These are phyloP conservation scores for Serendipita indica DNA, from an alignment of 768 basidiomycete genomes.

Conservation along the genomic window DNA sequence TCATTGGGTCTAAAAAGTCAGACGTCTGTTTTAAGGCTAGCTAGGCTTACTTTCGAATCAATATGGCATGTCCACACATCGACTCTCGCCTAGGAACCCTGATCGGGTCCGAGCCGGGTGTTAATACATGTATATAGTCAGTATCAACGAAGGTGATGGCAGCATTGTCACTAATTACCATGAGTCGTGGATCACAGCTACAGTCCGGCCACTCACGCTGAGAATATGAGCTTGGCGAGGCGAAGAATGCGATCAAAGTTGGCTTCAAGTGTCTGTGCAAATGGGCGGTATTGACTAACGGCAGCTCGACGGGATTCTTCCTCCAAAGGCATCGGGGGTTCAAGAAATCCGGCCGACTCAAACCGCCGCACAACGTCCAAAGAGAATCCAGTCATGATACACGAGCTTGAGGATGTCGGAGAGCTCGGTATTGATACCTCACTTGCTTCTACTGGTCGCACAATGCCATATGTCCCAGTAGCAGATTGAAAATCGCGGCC, in stretches of 20 bases:
- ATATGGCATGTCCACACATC: constrained; percentile 68
- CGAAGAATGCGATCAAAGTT: not conserved
- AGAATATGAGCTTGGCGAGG: not conserved
- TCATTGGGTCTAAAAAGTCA: constrained; percentile 39
- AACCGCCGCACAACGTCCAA: too few species aligned
- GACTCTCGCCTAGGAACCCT: constrained; percentile 43
- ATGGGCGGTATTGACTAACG: not conserved
- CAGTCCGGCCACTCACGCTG: not conserved
- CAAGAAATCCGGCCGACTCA: not conserved
- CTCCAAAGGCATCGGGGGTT: not conserved
- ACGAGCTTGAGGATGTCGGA: too few species aligned
- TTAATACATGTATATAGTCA: not conserved
- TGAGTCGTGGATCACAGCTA: not conserved
- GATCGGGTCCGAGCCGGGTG: not conserved
- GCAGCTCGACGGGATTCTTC: not conserved
- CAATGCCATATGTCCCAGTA: too few species aligned
- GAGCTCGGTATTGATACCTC: too few species aligned
- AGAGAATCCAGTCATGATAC: too few species aligned
- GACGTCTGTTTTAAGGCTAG: not conserved
- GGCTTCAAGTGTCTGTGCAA: not conserved
- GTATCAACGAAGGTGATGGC: not conserved
- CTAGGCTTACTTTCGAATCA: constrained; percentile 47
- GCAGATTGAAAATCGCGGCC: too few species aligned
- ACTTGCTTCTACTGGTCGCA: too few species aligned
- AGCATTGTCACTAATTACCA: not conserved